Base-by-base conservation (phyloP, 768 basidiomycete species). In the Phaeolepiota aurea region DNA sequence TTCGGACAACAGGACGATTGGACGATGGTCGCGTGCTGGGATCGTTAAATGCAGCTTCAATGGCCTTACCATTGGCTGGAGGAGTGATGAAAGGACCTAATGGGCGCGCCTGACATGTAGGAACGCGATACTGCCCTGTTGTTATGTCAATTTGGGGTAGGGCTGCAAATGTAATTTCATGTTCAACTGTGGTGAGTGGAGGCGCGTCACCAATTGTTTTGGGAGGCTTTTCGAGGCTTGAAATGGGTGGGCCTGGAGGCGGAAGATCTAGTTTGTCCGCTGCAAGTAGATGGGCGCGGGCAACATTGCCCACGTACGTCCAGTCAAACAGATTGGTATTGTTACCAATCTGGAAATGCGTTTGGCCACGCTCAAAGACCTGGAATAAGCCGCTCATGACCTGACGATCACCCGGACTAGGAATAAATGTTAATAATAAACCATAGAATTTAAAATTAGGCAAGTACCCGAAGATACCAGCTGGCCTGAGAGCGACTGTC, bases 231-330 rank as follows among this genome's bases (percentile, higher is more conserved):
- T 71, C 63, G 30, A 54, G 53, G 3, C 52, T 47, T 28, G 61
- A 59, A 1, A 68, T 48, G 20, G 66, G 56, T 13, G 71, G 63
- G 12, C 68, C 62, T 1, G 74, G 68, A 16, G 74, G 64, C 0
- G 72, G 66, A 10, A 70, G 63, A 37, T 68, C 70, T 32, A 99
- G 77, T 54, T 80, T 87, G 68, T 97, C 93, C 15, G 87, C 84
- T 9, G 96, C 96, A 38, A 98, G 76, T 11, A 99, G 66, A 57
- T 99, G 96, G 3, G 92, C 93, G 52, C 85, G 77, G 1, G 92
- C 94, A 45, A 94, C 82, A 58, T 99, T 99, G 40, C 81, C 90
- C 51, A 98, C 90, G 55, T 97, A 97, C 3, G 93, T 96, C 78
- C 86, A 92, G 61, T 98, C 96, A 53, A 88, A 91, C 3, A 98